Conservation (phyloP, 768 basidiomycete species). For the Phanerochaete sordida region DNA sequence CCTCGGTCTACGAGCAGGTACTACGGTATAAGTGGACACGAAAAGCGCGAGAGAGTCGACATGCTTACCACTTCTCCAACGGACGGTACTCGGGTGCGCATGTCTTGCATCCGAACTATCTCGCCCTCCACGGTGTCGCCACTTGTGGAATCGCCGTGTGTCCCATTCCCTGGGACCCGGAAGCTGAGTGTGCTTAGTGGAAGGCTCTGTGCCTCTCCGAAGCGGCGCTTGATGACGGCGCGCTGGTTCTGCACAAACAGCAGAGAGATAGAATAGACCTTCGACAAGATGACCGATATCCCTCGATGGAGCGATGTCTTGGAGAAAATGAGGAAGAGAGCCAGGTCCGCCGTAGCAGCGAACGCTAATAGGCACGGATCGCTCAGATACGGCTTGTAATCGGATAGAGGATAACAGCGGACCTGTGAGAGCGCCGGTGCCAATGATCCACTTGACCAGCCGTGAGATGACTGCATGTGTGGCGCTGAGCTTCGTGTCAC, state of each 20-base stretch:
- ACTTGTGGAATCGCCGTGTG: too few relatives aligned
- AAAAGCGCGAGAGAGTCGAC: too few relatives aligned
- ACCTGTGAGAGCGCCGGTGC: not conserved
- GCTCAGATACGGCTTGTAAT: not conserved
- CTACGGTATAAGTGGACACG: too few relatives aligned
- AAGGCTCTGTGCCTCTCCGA: too few relatives aligned
- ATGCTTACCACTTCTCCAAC: too few relatives aligned
- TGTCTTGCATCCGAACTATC: too few relatives aligned
- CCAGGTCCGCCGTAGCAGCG: not conserved
- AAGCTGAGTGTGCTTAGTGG: too few relatives aligned
- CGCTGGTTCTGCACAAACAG: not conserved
- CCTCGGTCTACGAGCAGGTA: too few relatives aligned
- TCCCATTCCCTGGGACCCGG: too few relatives aligned
- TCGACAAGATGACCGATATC: not conserved
- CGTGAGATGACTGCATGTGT: not conserved
- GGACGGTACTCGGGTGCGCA: too few relatives aligned
- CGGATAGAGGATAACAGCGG: not conserved
- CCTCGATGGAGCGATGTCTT: not conserved
- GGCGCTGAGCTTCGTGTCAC: not conserved
- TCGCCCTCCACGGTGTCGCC: too few relatives aligned
- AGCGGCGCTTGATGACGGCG: too few relatives aligned
- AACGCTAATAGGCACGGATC: not conserved
- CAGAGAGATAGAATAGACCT: not conserved
- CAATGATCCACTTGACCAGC: not conserved
- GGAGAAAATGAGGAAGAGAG: not conserved